These are phyloP conservation scores for Acanthamoeba sp. DNA, from an alignment of 208 protist species.

Conservation along the genomic window DNA sequence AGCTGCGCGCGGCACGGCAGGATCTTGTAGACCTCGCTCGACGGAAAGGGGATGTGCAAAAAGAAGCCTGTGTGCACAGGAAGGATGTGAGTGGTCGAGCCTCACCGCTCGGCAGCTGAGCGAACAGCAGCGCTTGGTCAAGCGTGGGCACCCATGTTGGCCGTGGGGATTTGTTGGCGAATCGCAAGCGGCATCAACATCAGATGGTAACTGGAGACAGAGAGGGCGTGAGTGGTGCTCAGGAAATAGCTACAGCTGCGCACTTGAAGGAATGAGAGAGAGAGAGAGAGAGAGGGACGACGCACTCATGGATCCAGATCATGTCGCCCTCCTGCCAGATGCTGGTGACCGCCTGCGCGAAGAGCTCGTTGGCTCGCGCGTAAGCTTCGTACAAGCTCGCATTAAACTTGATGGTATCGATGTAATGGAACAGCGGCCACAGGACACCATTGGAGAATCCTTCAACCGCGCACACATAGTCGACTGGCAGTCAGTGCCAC, in stretches of 20 bases:
- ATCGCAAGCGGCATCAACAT: slow-evolving; percentile 89
- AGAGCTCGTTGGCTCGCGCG: slow-evolving; percentile 84
- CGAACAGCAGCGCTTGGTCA: not conserved
- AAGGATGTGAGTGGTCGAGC: not conserved
- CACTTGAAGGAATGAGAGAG: not conserved
- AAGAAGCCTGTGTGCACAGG: slow-evolving; percentile 85
- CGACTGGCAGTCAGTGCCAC: too few species aligned
- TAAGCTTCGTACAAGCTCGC: slow-evolving; percentile 84
- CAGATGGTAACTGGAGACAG: slow-evolving; percentile 84
- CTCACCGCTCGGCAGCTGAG: too few species aligned
- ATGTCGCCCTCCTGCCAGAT: slow-evolving; percentile 57
- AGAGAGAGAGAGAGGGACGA: not conserved
- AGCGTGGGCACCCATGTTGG: slow-evolving; percentile 79
- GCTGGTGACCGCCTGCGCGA: slow-evolving; percentile 76
- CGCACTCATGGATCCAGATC: slow-evolving; percentile 62
- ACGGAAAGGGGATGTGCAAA: slow-evolving; percentile 91
- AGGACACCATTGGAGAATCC: slow-evolving; percentile 79
- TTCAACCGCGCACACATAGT: not conserved
- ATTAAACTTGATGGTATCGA: slow-evolving; percentile 75
- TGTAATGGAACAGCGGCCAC: slow-evolving; percentile 90
- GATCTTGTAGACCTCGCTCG: slow-evolving; percentile 89
- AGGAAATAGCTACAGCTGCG: not conserved
- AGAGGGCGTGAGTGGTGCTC: not conserved
- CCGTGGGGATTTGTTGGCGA: slow-evolving; percentile 72
- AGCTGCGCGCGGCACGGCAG: slow-evolving; percentile 86